phyloP scores from a whole-genome alignment of 2,329 filamentous ascomycete genomes.

The Xylariales sp. region DNA sequence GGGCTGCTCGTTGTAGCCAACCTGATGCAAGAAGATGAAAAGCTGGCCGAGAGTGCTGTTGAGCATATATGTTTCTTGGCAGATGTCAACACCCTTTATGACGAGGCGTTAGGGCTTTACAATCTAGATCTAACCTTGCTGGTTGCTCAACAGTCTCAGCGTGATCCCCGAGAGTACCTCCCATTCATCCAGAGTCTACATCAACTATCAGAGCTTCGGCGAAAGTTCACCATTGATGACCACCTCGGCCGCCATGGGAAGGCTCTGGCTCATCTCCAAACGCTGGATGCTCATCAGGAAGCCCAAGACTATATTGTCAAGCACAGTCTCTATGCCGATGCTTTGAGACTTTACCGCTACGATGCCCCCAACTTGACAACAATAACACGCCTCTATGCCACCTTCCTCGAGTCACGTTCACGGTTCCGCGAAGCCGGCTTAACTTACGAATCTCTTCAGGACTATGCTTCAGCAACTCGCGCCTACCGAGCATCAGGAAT shows the following conservation, averaged over 20 bases:
- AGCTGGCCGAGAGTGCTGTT: conserved; percentile 80
- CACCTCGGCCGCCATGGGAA: conserved; percentile 73
- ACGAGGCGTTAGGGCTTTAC: conserved; percentile 85
- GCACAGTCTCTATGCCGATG: conserved; percentile 72
- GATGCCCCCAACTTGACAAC: conserved; percentile 60
- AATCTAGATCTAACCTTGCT: conserved; percentile 85
- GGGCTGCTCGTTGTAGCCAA: conserved; percentile 76
- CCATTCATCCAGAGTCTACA: conserved; percentile 90
- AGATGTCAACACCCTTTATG: conserved; percentile 87
- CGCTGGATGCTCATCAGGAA: conserved; percentile 71
- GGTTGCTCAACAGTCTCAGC: conserved; percentile 92
- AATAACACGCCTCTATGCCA: conserved; percentile 76
- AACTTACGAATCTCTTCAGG: conserved; percentile 79
- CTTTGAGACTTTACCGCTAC: conserved; percentile 81
- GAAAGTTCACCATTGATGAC: conserved; percentile 83
- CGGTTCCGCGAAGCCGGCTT: conserved; percentile 83
- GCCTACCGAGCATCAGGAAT: conserved; percentile 79
- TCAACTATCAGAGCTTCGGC: conserved; percentile 63
- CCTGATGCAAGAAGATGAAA: conserved; percentile 62
- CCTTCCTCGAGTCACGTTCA: conserved; percentile 69
- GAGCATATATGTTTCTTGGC: conserved; percentile 98
- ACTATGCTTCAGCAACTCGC: conserved; percentile 70
- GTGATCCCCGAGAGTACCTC: conserved; percentile 91
- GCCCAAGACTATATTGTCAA: conserved; percentile 73
- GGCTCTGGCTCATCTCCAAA: conserved; percentile 72